These are phyloP conservation scores for Yamagishiella unicocca DNA, from an alignment of 139 green algal species.

Conservation along the genomic window DNA sequence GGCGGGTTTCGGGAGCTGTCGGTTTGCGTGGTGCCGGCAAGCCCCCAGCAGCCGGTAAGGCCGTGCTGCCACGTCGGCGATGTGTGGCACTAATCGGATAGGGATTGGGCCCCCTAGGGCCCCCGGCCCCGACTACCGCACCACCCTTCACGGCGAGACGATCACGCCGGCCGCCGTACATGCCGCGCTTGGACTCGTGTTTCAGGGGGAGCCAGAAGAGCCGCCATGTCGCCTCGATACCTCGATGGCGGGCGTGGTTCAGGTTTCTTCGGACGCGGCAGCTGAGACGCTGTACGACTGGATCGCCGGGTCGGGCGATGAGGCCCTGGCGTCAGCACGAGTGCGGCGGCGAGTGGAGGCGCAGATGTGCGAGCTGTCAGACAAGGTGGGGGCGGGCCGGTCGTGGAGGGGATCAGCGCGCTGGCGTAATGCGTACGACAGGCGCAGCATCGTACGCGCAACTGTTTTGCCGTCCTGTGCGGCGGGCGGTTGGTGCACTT, in stretches of 20 bases:
- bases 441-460: too few species aligned
- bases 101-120: too few species aligned
- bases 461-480: too few species aligned
- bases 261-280: background rate
- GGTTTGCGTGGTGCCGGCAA: constrained; percentile 1
- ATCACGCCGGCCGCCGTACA: too few species aligned
- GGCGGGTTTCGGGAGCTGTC: background rate
- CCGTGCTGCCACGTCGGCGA: too few species aligned
- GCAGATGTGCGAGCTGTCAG: background rate
- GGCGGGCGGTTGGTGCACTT: too few species aligned
- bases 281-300: background rate
- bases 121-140: too few species aligned
- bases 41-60: background rate
- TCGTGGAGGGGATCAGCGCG: background rate
- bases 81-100: too few species aligned
- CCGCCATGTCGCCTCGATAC: background rate
- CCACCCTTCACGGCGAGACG: too few species aligned
- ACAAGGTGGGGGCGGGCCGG: background rate
- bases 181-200: too few species aligned
- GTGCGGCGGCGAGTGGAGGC: background rate
- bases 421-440: too few species aligned
- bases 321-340: background rate
- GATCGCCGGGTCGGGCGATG: background rate
- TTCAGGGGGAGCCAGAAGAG: background rate
- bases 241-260: background rate